Evolutionary conservation across 352 stramenopile genomes (phyloP).

Genomic region (Thraustochytrium striatum): DNA sequence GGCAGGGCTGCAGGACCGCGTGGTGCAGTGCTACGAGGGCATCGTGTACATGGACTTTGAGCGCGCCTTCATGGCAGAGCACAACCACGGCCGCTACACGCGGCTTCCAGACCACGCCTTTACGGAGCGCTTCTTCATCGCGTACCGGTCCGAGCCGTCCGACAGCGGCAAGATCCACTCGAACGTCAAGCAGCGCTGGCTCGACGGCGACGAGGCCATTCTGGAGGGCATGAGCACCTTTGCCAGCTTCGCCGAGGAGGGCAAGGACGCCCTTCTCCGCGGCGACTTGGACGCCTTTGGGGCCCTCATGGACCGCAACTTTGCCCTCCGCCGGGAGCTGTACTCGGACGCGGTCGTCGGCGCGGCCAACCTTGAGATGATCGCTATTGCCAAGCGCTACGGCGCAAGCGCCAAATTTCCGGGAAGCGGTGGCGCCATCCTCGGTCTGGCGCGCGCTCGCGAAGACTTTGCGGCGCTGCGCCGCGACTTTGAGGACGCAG

Average conservation of each 20-base stretch:
- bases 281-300: constrained; percentile 48
- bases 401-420: constrained; percentile 54
- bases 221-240: constrained; percentile 53
- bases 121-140: constrained; percentile 53
- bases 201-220: constrained; percentile 50
- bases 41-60: constrained; percentile 60
- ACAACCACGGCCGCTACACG: constrained; percentile 52
- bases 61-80: constrained; percentile 46
- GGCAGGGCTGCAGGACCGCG: constrained; percentile 59
- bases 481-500: constrained; percentile 12
- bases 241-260: constrained; percentile 39
- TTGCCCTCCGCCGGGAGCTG: constrained; percentile 52
- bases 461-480: constrained; percentile 3
- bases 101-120: neutral
- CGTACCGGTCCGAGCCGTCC: constrained; percentile 48
- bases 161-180: constrained; percentile 58
- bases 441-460: constrained; percentile 43
- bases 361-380: constrained; percentile 53
- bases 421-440: constrained; percentile 54
- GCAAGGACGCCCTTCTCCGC: constrained; percentile 32
- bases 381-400: constrained; percentile 52
- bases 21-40: constrained; percentile 59
- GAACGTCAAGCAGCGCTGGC: constrained; percentile 57
- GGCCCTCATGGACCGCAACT: constrained; percentile 57
- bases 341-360: constrained; percentile 58